Base-by-base conservation (phyloP, 257 asterid genomes). In the Lycium barbarum region DNA sequence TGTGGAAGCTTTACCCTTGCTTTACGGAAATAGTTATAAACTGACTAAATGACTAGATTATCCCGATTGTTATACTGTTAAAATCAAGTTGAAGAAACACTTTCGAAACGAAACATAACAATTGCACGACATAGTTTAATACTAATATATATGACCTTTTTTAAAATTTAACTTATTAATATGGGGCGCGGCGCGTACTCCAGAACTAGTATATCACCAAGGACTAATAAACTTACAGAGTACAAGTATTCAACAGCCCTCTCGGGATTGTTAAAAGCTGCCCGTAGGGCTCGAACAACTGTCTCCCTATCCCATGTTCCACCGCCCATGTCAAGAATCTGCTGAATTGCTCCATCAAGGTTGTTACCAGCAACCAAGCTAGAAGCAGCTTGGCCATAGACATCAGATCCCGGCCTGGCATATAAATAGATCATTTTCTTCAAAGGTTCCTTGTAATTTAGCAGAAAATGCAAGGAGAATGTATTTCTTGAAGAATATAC, bases 241-340 rank as follows among this genome's bases (percentile, higher is more conserved):
- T 95, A 93, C 43, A 95, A 86, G 89, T 95, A 95, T 86, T 95
- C 98, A 87, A 95, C 93, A 12, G 98, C 98, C 89, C 98, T 93
- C 88, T 95, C 98, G 2, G 97, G 97, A 58, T 95, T 93, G 90
- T 95, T 93, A 88, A 62, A 93, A 84, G 98, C 98, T 86, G 98
- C 97, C 87, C 96, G 95, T 73, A 95, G 91, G 40, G 98, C 98
- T 72, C 96, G 93, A 71, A 93, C 91, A 86, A 95, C 98, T 18
- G 91, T 91, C n/a, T 93, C 98, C 85, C 98, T 84, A 84, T 95
- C 97, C 98, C 98, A 95, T 53, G 81, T 89, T 67, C 98, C 98
- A 40, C 98, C 98, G 62, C 98, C 98, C 95, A 95, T 92, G 85
- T 93, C 95, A 87, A 95, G 94, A 82, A 95, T 92, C 91, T 94